A percentile compares a stretch with the other conserved stretches of the same genome.
Conservation (phyloP, 2,329 filamentous ascomycete species). For the Fusarium metavorans region DNA sequence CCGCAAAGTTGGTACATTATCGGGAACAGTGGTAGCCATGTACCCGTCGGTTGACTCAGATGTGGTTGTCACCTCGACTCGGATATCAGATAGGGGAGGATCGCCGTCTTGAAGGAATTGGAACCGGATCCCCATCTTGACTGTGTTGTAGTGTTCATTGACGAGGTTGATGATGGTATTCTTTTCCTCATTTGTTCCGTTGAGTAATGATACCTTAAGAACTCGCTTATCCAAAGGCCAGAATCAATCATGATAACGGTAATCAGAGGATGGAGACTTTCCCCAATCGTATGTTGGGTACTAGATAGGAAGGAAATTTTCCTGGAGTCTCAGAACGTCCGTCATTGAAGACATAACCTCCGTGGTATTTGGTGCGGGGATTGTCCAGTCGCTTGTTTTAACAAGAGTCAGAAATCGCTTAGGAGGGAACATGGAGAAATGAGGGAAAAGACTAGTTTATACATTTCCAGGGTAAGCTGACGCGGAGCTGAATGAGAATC, state of each 20-base stretch:
- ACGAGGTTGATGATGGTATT: neutral
- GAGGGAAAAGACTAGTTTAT: neutral
- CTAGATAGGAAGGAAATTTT: neutral
- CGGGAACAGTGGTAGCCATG: neutral
- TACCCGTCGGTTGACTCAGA: neutral
- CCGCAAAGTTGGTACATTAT: neutral
- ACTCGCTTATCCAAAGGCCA: neutral
- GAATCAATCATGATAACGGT: neutral
- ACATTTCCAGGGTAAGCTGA: neutral
- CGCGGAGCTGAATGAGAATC: neutral
- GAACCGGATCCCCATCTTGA: neutral
- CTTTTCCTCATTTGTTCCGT: neutral
- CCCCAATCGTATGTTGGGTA: neutral
- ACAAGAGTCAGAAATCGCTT: neutral
- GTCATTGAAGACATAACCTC: neutral
- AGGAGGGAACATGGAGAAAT: neutral
- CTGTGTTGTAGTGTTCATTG: neutral
- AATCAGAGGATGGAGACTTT: neutral
- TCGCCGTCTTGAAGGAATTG: neutral
- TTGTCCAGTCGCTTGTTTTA: neutral
- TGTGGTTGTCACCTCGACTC: neutral
- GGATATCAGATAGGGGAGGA: neutral
- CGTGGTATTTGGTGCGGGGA: neutral
- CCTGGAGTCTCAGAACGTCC: neutral
- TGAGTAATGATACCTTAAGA: neutral